Evolutionary conservation across 2,329 filamentous ascomycete genomes (phyloP).

Genomic region (Talaromyces sp.): DNA sequence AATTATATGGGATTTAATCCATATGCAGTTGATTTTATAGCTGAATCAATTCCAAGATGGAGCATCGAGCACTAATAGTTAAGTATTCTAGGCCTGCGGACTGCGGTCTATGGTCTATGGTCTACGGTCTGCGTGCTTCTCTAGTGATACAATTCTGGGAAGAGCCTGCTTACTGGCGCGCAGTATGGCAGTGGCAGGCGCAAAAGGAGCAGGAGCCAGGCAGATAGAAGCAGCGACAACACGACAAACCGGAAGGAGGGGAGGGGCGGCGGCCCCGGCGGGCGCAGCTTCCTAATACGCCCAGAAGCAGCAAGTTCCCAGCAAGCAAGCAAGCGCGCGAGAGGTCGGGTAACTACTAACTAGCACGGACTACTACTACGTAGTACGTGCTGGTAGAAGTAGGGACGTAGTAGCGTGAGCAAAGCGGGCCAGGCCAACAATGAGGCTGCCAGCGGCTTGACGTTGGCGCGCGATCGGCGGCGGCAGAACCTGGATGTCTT

Average conservation of each 20-base stretch:
- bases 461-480: conserved; percentile 41
- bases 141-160: background rate
- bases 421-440: conserved; percentile 14
- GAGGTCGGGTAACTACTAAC: conserved; percentile 19
- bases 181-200: background rate
- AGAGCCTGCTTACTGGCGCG: background rate
- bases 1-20: conserved; percentile 14
- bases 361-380: background rate
- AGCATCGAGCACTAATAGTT: background rate
- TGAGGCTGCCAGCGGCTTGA: conserved; percentile 26
- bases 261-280: conserved; percentile 17
- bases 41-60: background rate
- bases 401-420: too few species aligned
- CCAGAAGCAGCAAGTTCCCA: background rate
- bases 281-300: conserved; percentile 5
- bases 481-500: conserved; percentile 22
- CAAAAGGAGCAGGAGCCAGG: background rate
- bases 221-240: conserved; percentile 12
- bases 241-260: conserved; percentile 21
- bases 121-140: background rate
- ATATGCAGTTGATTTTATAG: conserved; percentile 16
- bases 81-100: too few species aligned
- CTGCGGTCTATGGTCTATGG: background rate
- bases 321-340: conserved; percentile 19
- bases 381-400: too few species aligned